Percentiles rank a stretch among this genome's conserved stretches.
Conservation (phyloP, 768 basidiomycete species). For the Xerocomellus chrysenteron region DNA sequence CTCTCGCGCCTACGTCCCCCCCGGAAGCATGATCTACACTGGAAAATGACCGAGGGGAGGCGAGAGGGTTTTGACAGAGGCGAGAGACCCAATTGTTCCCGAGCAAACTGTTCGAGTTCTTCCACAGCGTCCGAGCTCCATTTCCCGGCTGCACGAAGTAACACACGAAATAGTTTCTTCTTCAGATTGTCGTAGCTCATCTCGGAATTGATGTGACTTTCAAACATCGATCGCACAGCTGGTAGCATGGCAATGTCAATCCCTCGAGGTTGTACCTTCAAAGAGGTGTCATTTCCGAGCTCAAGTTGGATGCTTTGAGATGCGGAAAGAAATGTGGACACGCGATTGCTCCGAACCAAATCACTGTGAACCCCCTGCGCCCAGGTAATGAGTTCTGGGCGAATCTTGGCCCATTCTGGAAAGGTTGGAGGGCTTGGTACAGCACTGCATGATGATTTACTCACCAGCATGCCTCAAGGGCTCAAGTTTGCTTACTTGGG, state of each 20-base stretch:
- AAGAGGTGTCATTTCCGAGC: neutral
- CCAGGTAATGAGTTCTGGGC: neutral
- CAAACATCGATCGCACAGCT: neutral
- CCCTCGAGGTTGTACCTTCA: neutral
- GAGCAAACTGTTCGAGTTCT: constrained; percentile 10
- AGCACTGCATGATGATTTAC: neutral
- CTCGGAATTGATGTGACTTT: neutral
- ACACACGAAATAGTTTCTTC: neutral
- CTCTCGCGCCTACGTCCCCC: neutral
- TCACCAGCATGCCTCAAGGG: constrained; percentile 10
- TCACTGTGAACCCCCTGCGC: neutral
- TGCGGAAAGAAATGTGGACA: too few species aligned
- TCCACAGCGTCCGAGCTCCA: constrained; percentile 11
- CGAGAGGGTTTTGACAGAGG: constrained; percentile 4
- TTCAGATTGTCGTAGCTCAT: neutral
- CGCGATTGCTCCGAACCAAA: neutral
- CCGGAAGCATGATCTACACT: constrained; percentile 3
- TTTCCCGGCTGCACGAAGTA: neutral
- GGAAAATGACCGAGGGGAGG: constrained; percentile 10
- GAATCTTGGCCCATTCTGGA: constrained; percentile 13
- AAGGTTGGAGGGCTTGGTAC: neutral
- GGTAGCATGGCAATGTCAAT: constrained; percentile 9
- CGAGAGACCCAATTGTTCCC: neutral
- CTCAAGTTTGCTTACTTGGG: constrained; percentile 6
- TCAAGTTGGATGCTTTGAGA: neutral